Conservation (phyloP, 2,329 filamentous ascomycete genomes). For the Clarireedia monteithiana region DNA sequence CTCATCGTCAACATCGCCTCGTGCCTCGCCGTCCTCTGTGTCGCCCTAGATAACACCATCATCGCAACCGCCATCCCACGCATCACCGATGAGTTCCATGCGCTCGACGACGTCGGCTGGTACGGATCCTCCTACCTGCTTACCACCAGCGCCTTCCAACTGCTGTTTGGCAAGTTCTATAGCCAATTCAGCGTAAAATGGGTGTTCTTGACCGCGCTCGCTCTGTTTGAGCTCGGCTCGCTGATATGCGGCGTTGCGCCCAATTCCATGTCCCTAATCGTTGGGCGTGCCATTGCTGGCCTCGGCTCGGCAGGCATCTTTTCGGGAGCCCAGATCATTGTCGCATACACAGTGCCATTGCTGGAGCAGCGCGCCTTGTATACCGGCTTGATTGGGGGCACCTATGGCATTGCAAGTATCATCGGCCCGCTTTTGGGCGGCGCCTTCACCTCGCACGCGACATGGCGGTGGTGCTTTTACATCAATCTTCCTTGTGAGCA, state of each 20-base stretch:
- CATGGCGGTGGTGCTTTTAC: not conserved
- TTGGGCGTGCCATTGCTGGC: not conserved
- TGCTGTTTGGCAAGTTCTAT: not conserved
- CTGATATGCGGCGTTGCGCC: not conserved
- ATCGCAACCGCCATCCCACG: conserved; percentile 34
- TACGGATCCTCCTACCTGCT: not conserved
- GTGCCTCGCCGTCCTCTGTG: not conserved
- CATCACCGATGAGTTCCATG: conserved; percentile 33
- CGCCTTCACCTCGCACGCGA: not conserved
- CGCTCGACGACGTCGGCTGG: conserved; percentile 33
- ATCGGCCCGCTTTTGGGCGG: not conserved
- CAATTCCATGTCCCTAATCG: not conserved
- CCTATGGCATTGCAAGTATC: not conserved
- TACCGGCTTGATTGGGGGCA: not conserved
- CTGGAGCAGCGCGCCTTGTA: not conserved
- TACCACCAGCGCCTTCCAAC: not conserved
- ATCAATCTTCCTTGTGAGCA: too few relatives aligned
- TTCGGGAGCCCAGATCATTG: not conserved
- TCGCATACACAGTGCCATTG: not conserved
- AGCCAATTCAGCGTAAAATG: not conserved
- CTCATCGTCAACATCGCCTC: not conserved
- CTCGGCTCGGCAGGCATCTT: not conserved
- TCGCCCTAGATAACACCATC: conserved; percentile 28
- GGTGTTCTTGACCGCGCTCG: not conserved
- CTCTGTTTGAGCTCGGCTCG: not conserved